phyloP scores from a whole-genome alignment of 1,284 basidiomycete species.

The Anthracocystis walkeri region DNA sequence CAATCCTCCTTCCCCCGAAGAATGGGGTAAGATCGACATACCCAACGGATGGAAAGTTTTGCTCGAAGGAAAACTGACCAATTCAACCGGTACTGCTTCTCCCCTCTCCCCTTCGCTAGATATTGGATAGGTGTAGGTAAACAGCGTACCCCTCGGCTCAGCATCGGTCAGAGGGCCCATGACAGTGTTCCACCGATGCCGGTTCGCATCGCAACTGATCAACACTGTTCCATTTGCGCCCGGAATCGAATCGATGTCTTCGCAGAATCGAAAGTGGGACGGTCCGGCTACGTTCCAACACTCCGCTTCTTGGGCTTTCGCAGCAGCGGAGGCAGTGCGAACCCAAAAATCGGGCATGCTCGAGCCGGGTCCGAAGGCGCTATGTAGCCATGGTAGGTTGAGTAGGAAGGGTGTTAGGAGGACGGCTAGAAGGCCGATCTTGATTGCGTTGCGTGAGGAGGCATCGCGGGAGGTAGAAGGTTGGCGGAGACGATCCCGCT shows the following conservation, averaged over 20 bases:
- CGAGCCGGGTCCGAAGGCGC: conserved; percentile 17
- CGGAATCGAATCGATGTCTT: conserved; percentile 34
- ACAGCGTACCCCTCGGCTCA: conserved; percentile 23
- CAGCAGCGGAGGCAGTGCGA: background rate
- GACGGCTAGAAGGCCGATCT: conserved; percentile 10
- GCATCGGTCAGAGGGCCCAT: conserved; percentile 38
- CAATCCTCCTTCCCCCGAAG: background rate
- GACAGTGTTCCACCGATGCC: conserved; percentile 46
- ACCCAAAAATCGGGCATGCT: conserved; percentile 35
- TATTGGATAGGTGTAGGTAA: conserved; percentile 23
- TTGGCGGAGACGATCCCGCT: background rate
- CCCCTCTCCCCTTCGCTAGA: background rate
- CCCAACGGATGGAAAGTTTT: conserved; percentile 46
- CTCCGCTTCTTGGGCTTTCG: background rate
- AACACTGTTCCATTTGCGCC: conserved; percentile 17
- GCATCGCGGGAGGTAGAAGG: background rate
- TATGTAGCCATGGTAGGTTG: conserved; percentile 31
- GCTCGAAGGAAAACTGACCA: conserved; percentile 20
- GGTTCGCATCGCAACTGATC: conserved; percentile 41
- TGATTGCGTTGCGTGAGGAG: conserved; percentile 7
- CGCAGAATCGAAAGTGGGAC: conserved; percentile 32
- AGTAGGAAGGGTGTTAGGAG: conserved; percentile 20
- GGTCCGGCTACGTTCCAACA: conserved; percentile 6
- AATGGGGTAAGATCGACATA: conserved; percentile 2
- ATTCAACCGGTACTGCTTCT: conserved; percentile 10